These are phyloP conservation scores for Lipomyces yamadae DNA, from an alignment of 805 yeast genomes.

Conservation along the genomic window DNA sequence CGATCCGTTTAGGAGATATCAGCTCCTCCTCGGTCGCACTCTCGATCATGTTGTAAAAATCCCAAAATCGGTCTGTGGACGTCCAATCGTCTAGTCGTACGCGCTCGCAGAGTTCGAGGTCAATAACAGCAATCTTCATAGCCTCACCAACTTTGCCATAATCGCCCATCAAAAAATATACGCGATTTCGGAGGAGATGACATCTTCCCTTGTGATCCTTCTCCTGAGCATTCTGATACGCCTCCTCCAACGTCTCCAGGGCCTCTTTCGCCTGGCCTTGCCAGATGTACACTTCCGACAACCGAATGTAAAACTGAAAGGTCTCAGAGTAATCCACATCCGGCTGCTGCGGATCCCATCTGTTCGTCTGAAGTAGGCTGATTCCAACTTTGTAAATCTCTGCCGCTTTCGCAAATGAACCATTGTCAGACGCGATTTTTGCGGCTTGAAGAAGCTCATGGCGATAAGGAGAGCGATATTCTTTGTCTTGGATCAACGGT, in stretches of 20 bases:
- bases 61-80: slow-evolving; percentile 20
- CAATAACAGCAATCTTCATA: background rate
- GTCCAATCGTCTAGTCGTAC: slow-evolving; percentile 3
- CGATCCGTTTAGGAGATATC: slow-evolving; percentile 9
- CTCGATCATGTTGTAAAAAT: slow-evolving; percentile 19
- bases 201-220: slow-evolving; percentile 11
- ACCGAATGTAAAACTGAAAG: slow-evolving; percentile 15
- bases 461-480: slow-evolving; percentile 29
- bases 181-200: slow-evolving; percentile 10
- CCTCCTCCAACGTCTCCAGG: background rate
- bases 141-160: slow-evolving; percentile 3
- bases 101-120: slow-evolving; percentile 13
- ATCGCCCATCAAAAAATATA: slow-evolving; percentile 22
- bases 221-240: slow-evolving; percentile 4
- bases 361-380: slow-evolving; percentile 22
- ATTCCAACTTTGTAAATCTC: slow-evolving; percentile 25
- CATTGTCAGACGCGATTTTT: slow-evolving; percentile 16
- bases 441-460: slow-evolving; percentile 26
- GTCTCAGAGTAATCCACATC: slow-evolving; percentile 32
- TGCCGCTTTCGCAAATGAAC: slow-evolving; percentile 25
- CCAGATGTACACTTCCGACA: slow-evolving; percentile 26
- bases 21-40: slow-evolving; percentile 27
- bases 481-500: slow-evolving; percentile 24
- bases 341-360: slow-evolving; percentile 21
- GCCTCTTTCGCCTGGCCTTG: slow-evolving; percentile 24